These are phyloP conservation scores for Cryptococcus sp. DNA, from an alignment of 1,284 basidiomycete species.

Conservation along the genomic window DNA sequence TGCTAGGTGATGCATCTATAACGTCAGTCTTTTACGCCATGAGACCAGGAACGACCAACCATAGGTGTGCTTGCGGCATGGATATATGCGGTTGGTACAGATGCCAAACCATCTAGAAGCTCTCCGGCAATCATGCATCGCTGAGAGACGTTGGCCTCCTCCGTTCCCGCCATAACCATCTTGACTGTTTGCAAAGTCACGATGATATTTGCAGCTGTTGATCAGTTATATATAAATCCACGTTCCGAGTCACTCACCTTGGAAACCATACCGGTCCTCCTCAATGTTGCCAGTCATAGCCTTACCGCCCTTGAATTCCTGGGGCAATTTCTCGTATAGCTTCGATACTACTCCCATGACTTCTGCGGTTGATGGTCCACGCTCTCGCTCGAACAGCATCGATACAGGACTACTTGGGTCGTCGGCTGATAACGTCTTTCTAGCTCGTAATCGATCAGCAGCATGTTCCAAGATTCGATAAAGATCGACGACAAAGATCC, in stretches of 20 bases:
- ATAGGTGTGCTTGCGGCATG: constrained; percentile 38
- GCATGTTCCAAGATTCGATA: constrained; percentile 46
- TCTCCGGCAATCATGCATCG: constrained; percentile 43
- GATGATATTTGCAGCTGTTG: constrained; percentile 40
- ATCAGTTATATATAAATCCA: not conserved
- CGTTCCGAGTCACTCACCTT: constrained; percentile 22
- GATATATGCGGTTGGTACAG: constrained; percentile 41
- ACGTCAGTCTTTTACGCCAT: not conserved
- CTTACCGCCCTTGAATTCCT: constrained; percentile 31
- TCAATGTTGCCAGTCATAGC: constrained; percentile 36
- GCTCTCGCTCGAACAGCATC: constrained; percentile 15
- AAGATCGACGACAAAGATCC: constrained; percentile 44
- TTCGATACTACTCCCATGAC: constrained; percentile 29
- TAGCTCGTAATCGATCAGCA: constrained; percentile 27
- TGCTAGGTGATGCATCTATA: constrained; percentile 43
- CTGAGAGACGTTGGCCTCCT: constrained; percentile 36
- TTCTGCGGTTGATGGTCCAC: constrained; percentile 7
- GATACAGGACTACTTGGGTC: constrained; percentile 21
- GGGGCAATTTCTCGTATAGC: constrained; percentile 33
- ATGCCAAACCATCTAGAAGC: constrained; percentile 39
- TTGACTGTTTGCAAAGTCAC: constrained; percentile 44
- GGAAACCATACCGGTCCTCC: constrained; percentile 38
- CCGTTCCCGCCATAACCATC: constrained; percentile 40
- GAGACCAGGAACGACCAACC: constrained; percentile 18
- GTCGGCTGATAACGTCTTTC: constrained; percentile 8